Conservation (phyloP, 768 basidiomycete genomes). For the Pleurotus djamor region DNA sequence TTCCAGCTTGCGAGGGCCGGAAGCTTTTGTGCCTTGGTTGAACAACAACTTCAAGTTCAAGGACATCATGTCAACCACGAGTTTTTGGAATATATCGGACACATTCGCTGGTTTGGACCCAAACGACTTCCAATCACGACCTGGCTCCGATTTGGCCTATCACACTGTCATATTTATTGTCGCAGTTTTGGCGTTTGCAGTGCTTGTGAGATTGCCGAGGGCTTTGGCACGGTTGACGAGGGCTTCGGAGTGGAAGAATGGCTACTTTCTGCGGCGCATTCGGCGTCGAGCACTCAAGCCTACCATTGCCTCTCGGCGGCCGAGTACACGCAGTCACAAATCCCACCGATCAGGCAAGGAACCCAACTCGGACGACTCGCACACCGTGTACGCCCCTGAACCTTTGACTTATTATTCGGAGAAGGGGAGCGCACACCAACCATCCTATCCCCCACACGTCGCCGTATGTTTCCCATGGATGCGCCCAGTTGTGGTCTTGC, state of each 20-base stretch:
- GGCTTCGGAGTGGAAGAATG: conserved; percentile 37
- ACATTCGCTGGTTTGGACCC: not conserved
- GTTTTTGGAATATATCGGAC: not conserved
- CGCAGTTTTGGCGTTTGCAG: conserved; percentile 27
- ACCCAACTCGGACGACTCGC: conserved; percentile 22
- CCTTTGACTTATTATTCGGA: conserved; percentile 12
- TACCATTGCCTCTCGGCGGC: conserved; percentile 2
- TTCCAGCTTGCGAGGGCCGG: not conserved
- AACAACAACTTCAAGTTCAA: not conserved
- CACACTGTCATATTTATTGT: conserved; percentile 33
- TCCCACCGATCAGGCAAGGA: not conserved
- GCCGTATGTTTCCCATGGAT: conserved; percentile 41
- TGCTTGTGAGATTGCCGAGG: conserved; percentile 36
- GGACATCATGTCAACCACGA: not conserved
- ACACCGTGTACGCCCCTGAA: conserved; percentile 27
- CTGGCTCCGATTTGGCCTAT: conserved; percentile 12
- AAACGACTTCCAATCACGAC: conserved; percentile 2
- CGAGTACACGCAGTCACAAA: not conserved
- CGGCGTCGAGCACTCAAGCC: not conserved
- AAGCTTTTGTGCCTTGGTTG: not conserved
- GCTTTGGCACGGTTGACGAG: conserved; percentile 35
- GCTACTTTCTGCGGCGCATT: conserved; percentile 32
- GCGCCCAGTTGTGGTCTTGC: conserved; percentile 38
- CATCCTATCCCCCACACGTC: conserved; percentile 47
- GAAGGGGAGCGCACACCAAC: conserved; percentile 18